Conservation (phyloP, 805 yeast species). For the Pichia scutulata region DNA sequence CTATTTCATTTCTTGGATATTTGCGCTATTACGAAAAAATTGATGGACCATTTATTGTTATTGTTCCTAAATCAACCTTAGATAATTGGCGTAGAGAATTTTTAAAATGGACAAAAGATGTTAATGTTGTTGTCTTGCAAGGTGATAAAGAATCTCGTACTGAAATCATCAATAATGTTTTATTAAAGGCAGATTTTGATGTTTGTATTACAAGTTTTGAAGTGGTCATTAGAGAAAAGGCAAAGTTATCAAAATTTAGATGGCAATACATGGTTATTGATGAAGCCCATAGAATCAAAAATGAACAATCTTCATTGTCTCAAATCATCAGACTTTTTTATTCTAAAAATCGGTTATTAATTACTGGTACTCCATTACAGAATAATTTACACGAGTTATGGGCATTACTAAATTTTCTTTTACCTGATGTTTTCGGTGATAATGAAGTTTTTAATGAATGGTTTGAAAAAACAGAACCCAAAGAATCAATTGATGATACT, state of each 20-base stretch:
- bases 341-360: slow-evolving; percentile 74
- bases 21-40: slow-evolving; percentile 68
- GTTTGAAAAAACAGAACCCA: slow-evolving; percentile 57
- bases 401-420: slow-evolving; percentile 83
- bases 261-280: slow-evolving; percentile 95
- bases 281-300: slow-evolving; percentile 95
- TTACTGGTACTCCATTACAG: slow-evolving; percentile 95
- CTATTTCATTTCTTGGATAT: slow-evolving; percentile 86
- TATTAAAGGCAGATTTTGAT: slow-evolving; percentile 75
- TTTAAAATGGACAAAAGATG: slow-evolving; percentile 93
- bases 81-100: slow-evolving; percentile 97
- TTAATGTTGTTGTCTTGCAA: slow-evolving; percentile 73
- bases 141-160: slow-evolving; percentile 82
- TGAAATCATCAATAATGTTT: slow-evolving; percentile 45
- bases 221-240: slow-evolving; percentile 85
- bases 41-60: slow-evolving; percentile 84
- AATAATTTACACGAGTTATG: slow-evolving; percentile 93
- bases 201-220: slow-evolving; percentile 89
- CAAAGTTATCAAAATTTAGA: slow-evolving; percentile 67
- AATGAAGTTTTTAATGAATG: slow-evolving; percentile 85
- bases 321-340: slow-evolving; percentile 87
- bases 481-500: slow-evolving; percentile 73
- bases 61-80: slow-evolving; percentile 91
- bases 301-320: slow-evolving; percentile 85
- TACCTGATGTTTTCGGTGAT: slow-evolving; percentile 94